These are phyloP conservation scores for Periglandula ipomoeae DNA, from an alignment of 2,329 filamentous ascomycete genomes.

Conservation along the genomic window DNA sequence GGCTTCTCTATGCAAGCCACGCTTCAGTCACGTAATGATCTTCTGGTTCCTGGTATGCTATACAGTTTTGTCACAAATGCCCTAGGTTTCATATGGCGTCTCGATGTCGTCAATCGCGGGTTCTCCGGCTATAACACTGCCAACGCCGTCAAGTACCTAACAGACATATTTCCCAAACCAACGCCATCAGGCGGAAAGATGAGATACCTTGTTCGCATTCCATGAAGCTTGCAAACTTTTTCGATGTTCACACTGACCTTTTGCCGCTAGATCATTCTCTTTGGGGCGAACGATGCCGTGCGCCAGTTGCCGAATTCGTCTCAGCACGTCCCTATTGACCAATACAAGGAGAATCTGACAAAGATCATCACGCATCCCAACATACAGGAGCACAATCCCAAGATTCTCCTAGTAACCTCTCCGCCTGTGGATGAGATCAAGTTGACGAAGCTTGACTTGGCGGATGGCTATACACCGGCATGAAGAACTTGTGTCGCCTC, in stretches of 20 bases:
- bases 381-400: conserved; percentile 60
- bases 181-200: conserved; percentile 48
- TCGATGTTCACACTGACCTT: not conserved
- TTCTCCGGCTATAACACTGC: conserved; percentile 78
- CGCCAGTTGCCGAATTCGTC: conserved; percentile 50
- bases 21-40: conserved; percentile 54
- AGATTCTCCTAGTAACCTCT: conserved; percentile 70
- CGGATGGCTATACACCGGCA: conserved; percentile 32
- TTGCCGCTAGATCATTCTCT: conserved; percentile 55
- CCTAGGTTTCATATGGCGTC: conserved; percentile 61
- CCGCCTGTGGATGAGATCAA: conserved; percentile 76
- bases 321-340: conserved; percentile 70
- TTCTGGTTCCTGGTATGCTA: not conserved
- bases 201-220: conserved; percentile 53
- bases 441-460: conserved; percentile 37
- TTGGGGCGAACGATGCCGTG: conserved; percentile 86
- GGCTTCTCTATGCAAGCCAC: conserved; percentile 69
- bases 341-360: conserved; percentile 64
- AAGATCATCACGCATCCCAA: conserved; percentile 63
- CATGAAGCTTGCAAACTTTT: not conserved
- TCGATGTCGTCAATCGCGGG: conserved; percentile 85
- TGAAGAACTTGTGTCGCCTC: conserved; percentile 38
- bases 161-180: conserved; percentile 61
- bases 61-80: not conserved
- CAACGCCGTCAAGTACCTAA: conserved; percentile 61